Percentiles rank a stretch among this genome's conserved stretches.
Conservation (phyloP, 306 rosid species). For the Gillenia trifoliata region DNA sequence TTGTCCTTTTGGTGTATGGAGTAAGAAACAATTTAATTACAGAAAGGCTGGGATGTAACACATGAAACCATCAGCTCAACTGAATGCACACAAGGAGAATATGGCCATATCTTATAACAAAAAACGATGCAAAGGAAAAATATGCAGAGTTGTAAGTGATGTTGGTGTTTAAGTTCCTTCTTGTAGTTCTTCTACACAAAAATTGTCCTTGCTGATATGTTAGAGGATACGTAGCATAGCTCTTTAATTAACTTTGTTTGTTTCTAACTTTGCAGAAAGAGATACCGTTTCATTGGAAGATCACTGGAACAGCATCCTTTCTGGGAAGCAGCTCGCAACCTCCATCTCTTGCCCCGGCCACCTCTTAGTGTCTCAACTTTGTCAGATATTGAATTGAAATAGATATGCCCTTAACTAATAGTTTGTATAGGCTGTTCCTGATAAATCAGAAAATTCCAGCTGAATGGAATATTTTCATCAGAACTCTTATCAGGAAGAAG, state of each 20-base stretch:
- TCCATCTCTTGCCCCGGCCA: slow-evolving; percentile 87
- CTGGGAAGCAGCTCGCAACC: slow-evolving; percentile 70
- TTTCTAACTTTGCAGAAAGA: slow-evolving; percentile 75
- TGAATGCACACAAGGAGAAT: slow-evolving; percentile 38
- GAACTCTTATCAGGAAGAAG: slow-evolving; percentile 57
- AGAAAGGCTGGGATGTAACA: slow-evolving; percentile 52
- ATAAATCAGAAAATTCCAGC: slow-evolving; percentile 46
- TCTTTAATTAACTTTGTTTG: slow-evolving; percentile 19
- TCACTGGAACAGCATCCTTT: slow-evolving; percentile 65
- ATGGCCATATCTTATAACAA: slow-evolving; percentile 85
- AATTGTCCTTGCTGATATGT: slow-evolving; percentile 14
- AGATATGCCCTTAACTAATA: slow-evolving; percentile 25
- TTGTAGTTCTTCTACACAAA: slow-evolving; percentile 6
- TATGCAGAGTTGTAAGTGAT: slow-evolving; percentile 75
- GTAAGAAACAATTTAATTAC: slow-evolving; percentile 55
- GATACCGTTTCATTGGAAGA: slow-evolving; percentile 61
- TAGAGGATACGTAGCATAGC: slow-evolving; percentile 1
- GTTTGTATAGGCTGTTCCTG: slow-evolving; percentile 25
- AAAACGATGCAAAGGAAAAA: slow-evolving; percentile 73
- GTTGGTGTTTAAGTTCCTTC: slow-evolving; percentile 8
- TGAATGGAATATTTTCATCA: slow-evolving; percentile 64
- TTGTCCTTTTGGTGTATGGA: slow-evolving; percentile 77
- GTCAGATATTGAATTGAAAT: slow-evolving; percentile 31
- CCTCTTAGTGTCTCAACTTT: slow-evolving; percentile 36
- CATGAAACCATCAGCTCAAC: slow-evolving; percentile 24